Evolutionary conservation across 2,329 filamentous ascomycete genomes (phyloP).

Genomic region (Botrytis aclada): DNA sequence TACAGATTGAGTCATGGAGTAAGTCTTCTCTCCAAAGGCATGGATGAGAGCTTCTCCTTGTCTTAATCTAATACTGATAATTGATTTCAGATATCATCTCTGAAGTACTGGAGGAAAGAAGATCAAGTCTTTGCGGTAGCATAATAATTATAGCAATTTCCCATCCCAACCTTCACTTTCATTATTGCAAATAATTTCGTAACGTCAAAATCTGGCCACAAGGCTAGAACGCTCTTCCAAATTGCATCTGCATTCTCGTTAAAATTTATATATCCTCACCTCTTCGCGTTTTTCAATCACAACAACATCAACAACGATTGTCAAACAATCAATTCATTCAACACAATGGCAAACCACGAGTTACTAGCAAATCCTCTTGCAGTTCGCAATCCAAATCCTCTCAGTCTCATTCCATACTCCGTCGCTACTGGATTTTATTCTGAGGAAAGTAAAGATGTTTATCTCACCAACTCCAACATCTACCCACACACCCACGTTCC

Average conservation of each 20-base stretch:
- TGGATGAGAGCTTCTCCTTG: background rate
- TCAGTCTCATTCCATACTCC: constrained; percentile 2
- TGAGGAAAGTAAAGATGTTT: constrained; percentile 20
- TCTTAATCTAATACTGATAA: background rate
- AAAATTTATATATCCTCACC: background rate
- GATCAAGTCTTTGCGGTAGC: background rate
- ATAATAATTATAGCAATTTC: background rate
- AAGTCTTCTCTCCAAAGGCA: background rate
- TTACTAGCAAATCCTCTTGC: background rate
- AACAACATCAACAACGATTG: background rate
- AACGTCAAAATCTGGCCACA: background rate
- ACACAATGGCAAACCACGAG: background rate
- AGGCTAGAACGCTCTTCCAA: background rate
- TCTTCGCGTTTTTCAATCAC: background rate
- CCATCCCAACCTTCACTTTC: background rate
- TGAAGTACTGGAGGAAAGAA: no score
- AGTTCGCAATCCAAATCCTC: constrained; percentile 3
- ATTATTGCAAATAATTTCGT: background rate
- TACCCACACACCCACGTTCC: constrained; percentile 19
- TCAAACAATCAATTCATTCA: background rate
- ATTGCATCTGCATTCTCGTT: background rate
- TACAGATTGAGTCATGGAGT: background rate
- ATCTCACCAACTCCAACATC: constrained; percentile 22
- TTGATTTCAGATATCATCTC: no score
- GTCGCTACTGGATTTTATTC: background rate